phyloP scores from a whole-genome alignment of 1,284 basidiomycete species.

The Tilletia indica region DNA sequence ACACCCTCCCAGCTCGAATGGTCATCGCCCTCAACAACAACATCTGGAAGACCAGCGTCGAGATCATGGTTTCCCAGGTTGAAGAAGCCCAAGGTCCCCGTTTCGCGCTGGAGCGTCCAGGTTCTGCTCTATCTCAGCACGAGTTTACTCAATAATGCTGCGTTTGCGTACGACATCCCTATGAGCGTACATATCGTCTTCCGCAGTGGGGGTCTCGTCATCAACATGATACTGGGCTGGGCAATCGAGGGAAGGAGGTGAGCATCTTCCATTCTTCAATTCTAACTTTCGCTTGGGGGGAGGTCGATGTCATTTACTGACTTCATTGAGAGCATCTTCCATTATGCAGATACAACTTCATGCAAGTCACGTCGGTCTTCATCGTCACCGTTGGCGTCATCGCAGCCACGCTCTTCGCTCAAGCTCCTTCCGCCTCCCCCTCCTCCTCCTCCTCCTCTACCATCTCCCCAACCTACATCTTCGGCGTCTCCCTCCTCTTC shows the following conservation, averaged over 20 bases:
- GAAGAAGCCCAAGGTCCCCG: constrained; percentile 62
- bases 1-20: constrained; percentile 35
- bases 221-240: constrained; percentile 75
- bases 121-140: constrained; percentile 78
- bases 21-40: not conserved
- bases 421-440: constrained; percentile 50
- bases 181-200: constrained; percentile 94
- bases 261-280: constrained; percentile 23
- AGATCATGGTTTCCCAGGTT: constrained; percentile 20
- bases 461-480: constrained; percentile 60
- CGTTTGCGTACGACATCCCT: constrained; percentile 78
- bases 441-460: constrained; percentile 51
- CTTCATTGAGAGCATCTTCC: not conserved
- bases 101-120: constrained; percentile 74
- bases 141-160: constrained; percentile 84
- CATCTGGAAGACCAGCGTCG: not conserved
- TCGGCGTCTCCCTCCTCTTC: constrained; percentile 72
- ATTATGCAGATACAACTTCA: constrained; percentile 25
- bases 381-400: constrained; percentile 78
- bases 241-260: constrained; percentile 62
- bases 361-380: constrained; percentile 64
- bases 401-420: constrained; percentile 76
- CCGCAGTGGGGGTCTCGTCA: constrained; percentile 80
- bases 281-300: constrained; percentile 44
- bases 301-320: too few species aligned